Base-by-base conservation (phyloP, 148 eudicot genomes). In the Diospyros kaki region DNA sequence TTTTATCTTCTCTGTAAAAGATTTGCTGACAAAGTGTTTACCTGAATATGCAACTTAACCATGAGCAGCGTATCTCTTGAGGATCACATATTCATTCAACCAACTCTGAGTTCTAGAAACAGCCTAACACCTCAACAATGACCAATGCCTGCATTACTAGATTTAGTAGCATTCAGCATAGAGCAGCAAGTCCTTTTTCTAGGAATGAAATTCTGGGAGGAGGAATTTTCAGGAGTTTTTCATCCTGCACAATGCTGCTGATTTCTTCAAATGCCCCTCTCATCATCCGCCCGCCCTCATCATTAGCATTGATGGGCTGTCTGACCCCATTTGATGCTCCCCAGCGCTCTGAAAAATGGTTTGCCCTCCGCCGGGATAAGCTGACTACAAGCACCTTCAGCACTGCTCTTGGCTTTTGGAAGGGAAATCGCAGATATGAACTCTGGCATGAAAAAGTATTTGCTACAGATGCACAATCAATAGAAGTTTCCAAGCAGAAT, bases 301-400 rank as follows among this genome's bases (percentile, higher is more conserved):
- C 75, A 55, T 45, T 80, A 41, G 45, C 64, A 5, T 54, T 84
- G 72, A 76, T 81, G 55, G 81, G 86, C 74, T 81, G 78, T 28
- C 79, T 79, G 58, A 64, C 86, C 41, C 80, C 86, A 51, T 81
- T 92, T 9, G 85, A 79, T 64, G 82, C 90, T 52, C 88, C 90
- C 50, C 98, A 93, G 62, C 90, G 96, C 51, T 93, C 98, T n/a
- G 92, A 89, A 0, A 96, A 91, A 77, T 93, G 96, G 98, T 93
- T 93, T 78, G 89, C 96, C 38, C 92, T 93, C 48, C 90, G 98
- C 45, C 86, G 79, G 77, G 98, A 93, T 75, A 91, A 76, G 80
- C 86, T 93, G 60, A 93, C 98, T 6, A 91, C 98, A 14, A 93
- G 98, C 81, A 82, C 96, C 69, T 91, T 91, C 79, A 86, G 98